Evolutionary conservation across 768 basidiomycete species (phyloP).

Genomic region (Podaxis mareebaensis): DNA sequence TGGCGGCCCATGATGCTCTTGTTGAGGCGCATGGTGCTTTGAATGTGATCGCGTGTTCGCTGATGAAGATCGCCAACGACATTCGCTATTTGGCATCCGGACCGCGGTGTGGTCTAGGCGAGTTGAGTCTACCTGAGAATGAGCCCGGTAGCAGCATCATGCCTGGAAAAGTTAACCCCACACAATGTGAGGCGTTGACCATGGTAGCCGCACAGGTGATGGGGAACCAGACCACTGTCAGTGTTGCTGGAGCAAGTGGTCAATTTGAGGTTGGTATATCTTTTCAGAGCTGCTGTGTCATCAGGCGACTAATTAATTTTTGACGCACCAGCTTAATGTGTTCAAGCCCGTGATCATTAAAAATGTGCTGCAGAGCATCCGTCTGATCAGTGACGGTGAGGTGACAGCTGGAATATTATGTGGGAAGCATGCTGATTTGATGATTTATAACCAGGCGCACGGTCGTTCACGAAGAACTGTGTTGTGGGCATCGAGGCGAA

Average conservation of each 20-base stretch:
- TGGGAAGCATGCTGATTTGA: conserved; percentile 14
- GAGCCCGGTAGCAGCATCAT: conserved; percentile 99
- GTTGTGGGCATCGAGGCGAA: conserved; percentile 96
- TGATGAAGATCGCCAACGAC: conserved; percentile 99
- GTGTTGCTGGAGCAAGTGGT: conserved; percentile 90
- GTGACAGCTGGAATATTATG: conserved; percentile 10
- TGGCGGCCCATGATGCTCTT: conserved; percentile 97
- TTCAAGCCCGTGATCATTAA: conserved; percentile 99
- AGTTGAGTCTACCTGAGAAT: conserved; percentile 93
- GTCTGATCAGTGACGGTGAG: conserved; percentile 87
- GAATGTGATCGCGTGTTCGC: conserved; percentile 92
- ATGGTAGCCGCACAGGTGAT: conserved; percentile 99
- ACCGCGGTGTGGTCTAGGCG: conserved; percentile 95
- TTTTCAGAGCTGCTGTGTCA: background rate
- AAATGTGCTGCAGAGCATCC: conserved; percentile 95
- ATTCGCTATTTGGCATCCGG: conserved; percentile 98
- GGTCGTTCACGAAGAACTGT: conserved; percentile 97
- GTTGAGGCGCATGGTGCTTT: conserved; percentile 97
- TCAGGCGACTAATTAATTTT: conserved; percentile 14
- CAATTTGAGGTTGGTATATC: conserved; percentile 85
- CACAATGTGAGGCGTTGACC: conserved; percentile 97
- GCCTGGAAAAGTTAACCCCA: conserved; percentile 99
- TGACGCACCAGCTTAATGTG: conserved; percentile 75
- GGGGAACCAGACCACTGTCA: conserved; percentile 94
- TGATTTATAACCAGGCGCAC: conserved; percentile 52